These are phyloP conservation scores for Albophoma yamanashiensis DNA, from an alignment of 2,329 filamentous ascomycete species.

Conservation along the genomic window DNA sequence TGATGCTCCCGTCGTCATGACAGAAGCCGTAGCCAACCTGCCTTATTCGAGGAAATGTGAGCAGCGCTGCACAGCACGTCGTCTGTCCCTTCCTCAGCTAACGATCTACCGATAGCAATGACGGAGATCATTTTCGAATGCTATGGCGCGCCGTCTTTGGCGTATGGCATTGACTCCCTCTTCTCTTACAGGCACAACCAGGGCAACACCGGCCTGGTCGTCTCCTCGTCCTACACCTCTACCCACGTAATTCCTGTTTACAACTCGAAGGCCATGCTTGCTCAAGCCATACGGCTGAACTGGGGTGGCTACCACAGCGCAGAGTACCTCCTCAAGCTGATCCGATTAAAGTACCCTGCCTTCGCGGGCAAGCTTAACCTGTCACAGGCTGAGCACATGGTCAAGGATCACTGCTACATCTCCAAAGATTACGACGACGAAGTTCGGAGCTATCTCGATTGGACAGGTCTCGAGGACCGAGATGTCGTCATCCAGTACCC, in stretches of 20 bases:
- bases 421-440: conserved; percentile 77
- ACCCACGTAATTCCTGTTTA: conserved; percentile 94
- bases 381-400: conserved; percentile 77
- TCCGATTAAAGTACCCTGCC: conserved; percentile 82
- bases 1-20: conserved; percentile 86
- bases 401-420: conserved; percentile 83
- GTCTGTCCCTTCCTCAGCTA: conserved; percentile 5
- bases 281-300: conserved; percentile 79
- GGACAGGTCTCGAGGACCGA: conserved; percentile 82
- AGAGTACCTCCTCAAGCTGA: conserved; percentile 83
- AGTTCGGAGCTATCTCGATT: conserved; percentile 68
- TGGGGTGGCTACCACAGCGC: conserved; percentile 89
- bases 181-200: conserved; percentile 94
- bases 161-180: conserved; percentile 91
- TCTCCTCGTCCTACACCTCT: conserved; percentile 86
- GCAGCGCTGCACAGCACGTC: conserved; percentile 17
- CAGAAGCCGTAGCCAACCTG: conserved; percentile 85
- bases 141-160: conserved; percentile 80
- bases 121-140: conserved; percentile 96
- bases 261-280: conserved; percentile 72
- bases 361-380: conserved; percentile 80
- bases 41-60: conserved; percentile 79
- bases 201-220: conserved; percentile 75
- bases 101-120: conserved; percentile 55
- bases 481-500: conserved; percentile 88